Base-by-base conservation (phyloP, 2,329 filamentous ascomycete genomes). In the Akanthomyces uredinophilus region DNA sequence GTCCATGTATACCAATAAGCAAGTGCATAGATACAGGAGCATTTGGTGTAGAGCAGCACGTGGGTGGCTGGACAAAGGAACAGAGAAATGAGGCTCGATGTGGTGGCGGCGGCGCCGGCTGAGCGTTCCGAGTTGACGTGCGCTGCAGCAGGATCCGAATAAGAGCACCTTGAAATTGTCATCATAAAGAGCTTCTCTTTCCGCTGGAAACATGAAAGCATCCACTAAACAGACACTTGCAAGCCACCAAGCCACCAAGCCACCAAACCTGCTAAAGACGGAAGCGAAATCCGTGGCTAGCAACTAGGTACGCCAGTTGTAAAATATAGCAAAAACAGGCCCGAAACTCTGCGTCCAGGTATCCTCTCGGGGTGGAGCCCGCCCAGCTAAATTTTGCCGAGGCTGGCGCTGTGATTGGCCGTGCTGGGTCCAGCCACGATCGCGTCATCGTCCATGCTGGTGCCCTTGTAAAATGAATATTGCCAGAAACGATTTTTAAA, bases 381-480 rank as follows among this genome's bases (percentile, higher is more conserved):
- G 27, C 39, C 47, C 50, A 47, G 50, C 59, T 41, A 56, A 64
- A 65, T 62, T 65, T 67, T 58, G 58, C 60, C 46, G 56, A 54
- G 53, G 51, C 32, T 16, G 41, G 10, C 52, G 46, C 43, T 52
- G 57, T 65, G 55, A 68, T 66, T 67, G 67, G 65, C 56, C 47
- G 49, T 24, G n/a, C 43, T n/a, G 51, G 47, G 47, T 58, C 52
- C 51, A 56, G 56, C 62, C 50, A 54, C 61, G 68, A 69, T 69
- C 64, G 67, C 68, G 68, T 68, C 67, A 69, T 70, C 67, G 65
- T 59, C 56, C 62, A 58, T 47, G 50, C 29, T 53, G 14, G 32
- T 18, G 39, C 54, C 16, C 44, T 51, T 62, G 35, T 39, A 53
- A 50, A 61, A 54, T 29, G 58, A 61, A 54, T 29, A 35, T 35